These are phyloP conservation scores for Rosa multiflora DNA, from an alignment of 306 rosid species.

Conservation along the genomic window DNA sequence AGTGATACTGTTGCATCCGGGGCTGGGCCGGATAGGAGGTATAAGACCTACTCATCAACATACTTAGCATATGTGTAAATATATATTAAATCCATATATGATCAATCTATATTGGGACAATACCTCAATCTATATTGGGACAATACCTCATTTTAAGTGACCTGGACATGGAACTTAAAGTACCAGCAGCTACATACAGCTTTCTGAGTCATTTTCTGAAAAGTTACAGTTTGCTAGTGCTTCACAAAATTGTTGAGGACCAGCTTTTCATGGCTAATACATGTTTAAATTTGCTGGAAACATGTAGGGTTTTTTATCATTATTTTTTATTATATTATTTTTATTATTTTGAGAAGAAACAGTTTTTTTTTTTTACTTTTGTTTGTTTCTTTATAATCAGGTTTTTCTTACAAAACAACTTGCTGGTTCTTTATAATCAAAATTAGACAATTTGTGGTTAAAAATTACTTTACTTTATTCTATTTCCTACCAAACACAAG, in stretches of 20 bases:
- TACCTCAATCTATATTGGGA: neutral
- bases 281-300: constrained; percentile 2
- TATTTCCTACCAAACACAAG: neutral
- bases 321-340: neutral
- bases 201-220: constrained; percentile 19
- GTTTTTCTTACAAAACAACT: neutral
- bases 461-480: neutral
- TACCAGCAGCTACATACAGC: constrained; percentile 27
- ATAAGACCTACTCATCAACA: constrained; percentile 15
- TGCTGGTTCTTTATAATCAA: neutral
- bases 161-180: neutral
- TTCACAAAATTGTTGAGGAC: constrained; percentile 10
- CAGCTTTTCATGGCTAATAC: neutral
- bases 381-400: neutral
- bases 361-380: neutral
- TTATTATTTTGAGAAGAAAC: neutral
- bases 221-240: constrained; percentile 18
- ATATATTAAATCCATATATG: neutral
- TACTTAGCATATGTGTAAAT: neutral
- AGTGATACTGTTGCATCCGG: constrained; percentile 92
- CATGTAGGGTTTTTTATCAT: neutral
- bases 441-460: neutral
- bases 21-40: constrained; percentile 95
- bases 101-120: neutral
- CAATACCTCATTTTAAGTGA: neutral